Percentiles rank a stretch among this genome's conserved stretches.
Conservation (phyloP, 139 green algal species). For the Astrephomene gubernaculifera region DNA sequence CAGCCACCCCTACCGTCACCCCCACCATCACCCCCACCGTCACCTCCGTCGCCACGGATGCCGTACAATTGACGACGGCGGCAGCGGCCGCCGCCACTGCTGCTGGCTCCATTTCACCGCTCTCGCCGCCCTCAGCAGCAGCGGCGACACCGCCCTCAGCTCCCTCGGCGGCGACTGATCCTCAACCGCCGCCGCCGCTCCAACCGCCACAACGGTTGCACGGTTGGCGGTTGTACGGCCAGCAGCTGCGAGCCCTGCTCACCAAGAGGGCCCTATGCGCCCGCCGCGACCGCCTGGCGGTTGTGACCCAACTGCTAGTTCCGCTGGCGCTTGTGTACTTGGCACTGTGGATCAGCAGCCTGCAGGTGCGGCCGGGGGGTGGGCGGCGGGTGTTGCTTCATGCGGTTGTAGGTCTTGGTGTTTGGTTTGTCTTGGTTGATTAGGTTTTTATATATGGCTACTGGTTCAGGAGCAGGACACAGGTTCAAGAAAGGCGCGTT, state of each 20-base stretch:
- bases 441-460: too few species aligned
- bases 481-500: too few species aligned
- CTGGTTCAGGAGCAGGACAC: too few species aligned
- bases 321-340: slow-evolving; percentile 59
- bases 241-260: slow-evolving; percentile 74
- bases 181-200: neutral
- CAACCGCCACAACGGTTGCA: neutral
- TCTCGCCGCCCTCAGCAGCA: neutral
- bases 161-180: too few species aligned
- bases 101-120: neutral
- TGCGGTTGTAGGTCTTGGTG: too few species aligned
- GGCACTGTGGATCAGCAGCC: slow-evolving; percentile 42
- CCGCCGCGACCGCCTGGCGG: slow-evolving; percentile 64
- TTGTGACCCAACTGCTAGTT: slow-evolving; percentile 69
- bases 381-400: too few species aligned
- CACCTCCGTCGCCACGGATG: neutral
- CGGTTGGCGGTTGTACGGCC: slow-evolving; percentile 56
- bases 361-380: slow-evolving; percentile 58
- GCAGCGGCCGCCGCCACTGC: neutral
- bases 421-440: too few species aligned
- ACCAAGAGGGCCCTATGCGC: slow-evolving; percentile 75
- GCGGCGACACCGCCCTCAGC: neutral
- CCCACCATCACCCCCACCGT: neutral
- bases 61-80: too few species aligned
- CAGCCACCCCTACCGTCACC: neutral